Evolutionary conservation across 1,139 yeast species (phyloP).

Genomic region (Arxiozyma bovina): DNA sequence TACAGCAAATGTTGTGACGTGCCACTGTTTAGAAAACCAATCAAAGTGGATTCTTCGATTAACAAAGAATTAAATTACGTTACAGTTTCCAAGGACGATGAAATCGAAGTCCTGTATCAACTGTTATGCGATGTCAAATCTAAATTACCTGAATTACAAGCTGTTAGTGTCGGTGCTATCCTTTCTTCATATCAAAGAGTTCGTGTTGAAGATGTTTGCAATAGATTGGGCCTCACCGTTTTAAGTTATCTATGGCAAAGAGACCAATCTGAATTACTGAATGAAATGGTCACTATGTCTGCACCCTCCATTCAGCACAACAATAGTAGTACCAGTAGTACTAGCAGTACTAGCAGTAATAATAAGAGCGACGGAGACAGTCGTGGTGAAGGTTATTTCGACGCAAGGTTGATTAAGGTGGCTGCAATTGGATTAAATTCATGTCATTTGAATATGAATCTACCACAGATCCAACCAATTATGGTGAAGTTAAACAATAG

Average conservation of each 20-base stretch:
- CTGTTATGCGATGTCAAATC: slow-evolving; percentile 42
- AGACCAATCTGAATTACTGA: slow-evolving; percentile 66
- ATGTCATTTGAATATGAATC: slow-evolving; percentile 57
- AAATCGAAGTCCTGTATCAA: slow-evolving; percentile 67
- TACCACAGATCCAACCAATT: slow-evolving; percentile 53
- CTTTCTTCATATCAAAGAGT: slow-evolving; percentile 88
- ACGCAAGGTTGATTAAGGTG: slow-evolving; percentile 82
- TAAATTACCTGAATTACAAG: slow-evolving; percentile 66
- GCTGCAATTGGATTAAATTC: slow-evolving; percentile 80
- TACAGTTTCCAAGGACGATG: slow-evolving; percentile 53
- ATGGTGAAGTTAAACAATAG: slow-evolving; percentile 48
- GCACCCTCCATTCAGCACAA: slow-evolving; percentile 1
- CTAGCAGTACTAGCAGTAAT: too few species aligned
- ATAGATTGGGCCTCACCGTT: slow-evolving; percentile 55
- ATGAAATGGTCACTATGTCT: slow-evolving; percentile 57
- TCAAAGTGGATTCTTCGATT: slow-evolving; percentile 48
- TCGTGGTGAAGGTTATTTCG: slow-evolving; percentile 42
- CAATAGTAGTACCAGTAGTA: too few species aligned
- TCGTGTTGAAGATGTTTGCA: slow-evolving; percentile 85
- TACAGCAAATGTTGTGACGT: slow-evolving; percentile 66
- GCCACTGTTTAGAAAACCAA: slow-evolving; percentile 69
- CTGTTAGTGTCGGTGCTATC: slow-evolving; percentile 92
- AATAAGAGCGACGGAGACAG: background rate
- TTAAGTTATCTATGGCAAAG: slow-evolving; percentile 86
- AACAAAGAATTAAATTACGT: slow-evolving; percentile 64